Conservation (phyloP, 2,329 filamentous ascomycete genomes). For the Zymoseptoria crescenta region DNA sequence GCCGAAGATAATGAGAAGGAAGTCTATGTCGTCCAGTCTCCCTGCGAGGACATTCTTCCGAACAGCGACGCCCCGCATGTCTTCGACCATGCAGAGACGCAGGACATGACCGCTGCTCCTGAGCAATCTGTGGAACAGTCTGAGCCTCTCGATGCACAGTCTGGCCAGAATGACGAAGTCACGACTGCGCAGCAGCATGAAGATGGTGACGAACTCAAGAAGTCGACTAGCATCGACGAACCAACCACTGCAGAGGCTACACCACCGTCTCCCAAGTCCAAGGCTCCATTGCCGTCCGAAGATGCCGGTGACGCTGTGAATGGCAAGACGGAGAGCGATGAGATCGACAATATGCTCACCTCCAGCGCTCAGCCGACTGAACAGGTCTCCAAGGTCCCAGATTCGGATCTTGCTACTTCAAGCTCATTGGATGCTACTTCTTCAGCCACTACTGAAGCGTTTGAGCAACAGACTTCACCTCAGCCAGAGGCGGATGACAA, state of each 20-base stretch:
- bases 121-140: neutral
- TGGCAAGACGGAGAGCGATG: neutral
- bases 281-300: neutral
- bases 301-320: neutral
- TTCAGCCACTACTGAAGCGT: neutral
- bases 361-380: neutral
- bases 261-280: neutral
- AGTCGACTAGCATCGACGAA: neutral
- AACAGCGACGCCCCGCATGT: neutral
- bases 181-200: neutral
- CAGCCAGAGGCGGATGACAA: neutral
- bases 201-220: neutral
- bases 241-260: neutral
- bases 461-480: neutral
- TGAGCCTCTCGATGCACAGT: neutral
- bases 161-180: neutral
- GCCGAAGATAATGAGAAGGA: neutral
- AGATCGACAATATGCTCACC: neutral
- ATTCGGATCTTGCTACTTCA: neutral
- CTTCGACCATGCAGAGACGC: neutral
- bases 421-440: neutral
- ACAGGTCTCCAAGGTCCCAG: neutral
- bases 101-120: neutral
- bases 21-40: neutral
- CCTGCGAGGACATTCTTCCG: neutral